These are phyloP conservation scores for Suillus hirtellus DNA, from an alignment of 768 basidiomycete species.

Conservation along the genomic window DNA sequence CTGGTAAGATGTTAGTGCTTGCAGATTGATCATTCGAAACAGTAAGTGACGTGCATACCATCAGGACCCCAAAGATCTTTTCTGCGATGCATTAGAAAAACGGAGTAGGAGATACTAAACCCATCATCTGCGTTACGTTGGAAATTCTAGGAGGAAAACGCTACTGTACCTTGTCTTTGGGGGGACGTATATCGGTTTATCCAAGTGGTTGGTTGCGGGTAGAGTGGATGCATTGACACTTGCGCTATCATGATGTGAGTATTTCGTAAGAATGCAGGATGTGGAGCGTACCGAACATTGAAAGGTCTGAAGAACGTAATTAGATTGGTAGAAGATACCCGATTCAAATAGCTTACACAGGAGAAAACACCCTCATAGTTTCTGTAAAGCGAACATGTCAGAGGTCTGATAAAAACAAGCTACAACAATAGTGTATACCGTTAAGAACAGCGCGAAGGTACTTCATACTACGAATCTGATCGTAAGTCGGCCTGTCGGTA, in stretches of 20 bases:
- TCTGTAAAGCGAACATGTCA: conserved; percentile 31
- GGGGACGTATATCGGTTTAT: conserved; percentile 31
- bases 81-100: conserved; percentile 65
- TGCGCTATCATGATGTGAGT: conserved; percentile 35
- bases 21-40: background rate
- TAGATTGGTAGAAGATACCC: background rate
- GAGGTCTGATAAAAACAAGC: background rate
- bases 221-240: conserved; percentile 49
- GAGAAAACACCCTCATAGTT: conserved; percentile 56
- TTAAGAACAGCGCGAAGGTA: conserved; percentile 66
- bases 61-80: conserved; percentile 73
- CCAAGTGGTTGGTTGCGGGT: conserved; percentile 30
- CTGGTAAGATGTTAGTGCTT: conserved; percentile 30
- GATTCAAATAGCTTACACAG: conserved; percentile 34
- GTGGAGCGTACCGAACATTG: conserved; percentile 42
- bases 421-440: conserved; percentile 34
- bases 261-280: background rate
- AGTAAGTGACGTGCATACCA: conserved; percentile 36
- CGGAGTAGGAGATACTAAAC: conserved; percentile 41
- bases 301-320: conserved; percentile 37
- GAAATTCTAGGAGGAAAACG: conserved; percentile 5
- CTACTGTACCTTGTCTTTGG: conserved; percentile 40
- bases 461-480: conserved; percentile 61
- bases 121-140: background rate
- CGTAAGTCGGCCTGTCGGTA: conserved; percentile 47